Conservation (phyloP, 2,329 filamentous ascomycete species). For the Exophiala xenobiotica region DNA sequence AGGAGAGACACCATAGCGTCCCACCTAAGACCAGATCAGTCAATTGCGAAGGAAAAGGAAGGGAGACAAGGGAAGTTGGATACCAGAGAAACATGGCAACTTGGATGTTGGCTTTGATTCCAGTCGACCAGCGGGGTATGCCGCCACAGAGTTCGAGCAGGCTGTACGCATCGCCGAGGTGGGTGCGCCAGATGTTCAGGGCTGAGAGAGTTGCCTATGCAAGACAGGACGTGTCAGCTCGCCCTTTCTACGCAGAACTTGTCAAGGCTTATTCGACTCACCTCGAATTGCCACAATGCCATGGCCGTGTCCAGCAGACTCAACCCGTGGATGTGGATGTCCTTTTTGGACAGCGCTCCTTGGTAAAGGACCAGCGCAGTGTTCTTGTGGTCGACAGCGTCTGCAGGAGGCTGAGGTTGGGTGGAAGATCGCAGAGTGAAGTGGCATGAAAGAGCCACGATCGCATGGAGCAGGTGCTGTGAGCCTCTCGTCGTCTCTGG, state of each 20-base stretch:
- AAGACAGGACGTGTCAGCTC: not conserved
- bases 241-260: not conserved
- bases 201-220: not conserved
- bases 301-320: slow-evolving; percentile 3
- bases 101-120: not conserved
- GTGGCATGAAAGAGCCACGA: slow-evolving; percentile 16
- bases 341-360: not conserved
- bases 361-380: slow-evolving; percentile 11
- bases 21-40: slow-evolving; percentile 14
- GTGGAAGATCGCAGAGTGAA: slow-evolving; percentile 5
- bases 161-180: not conserved
- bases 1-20: slow-evolving; percentile 13
- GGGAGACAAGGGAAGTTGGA: not conserved
- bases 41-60: not conserved
- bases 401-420: slow-evolving; percentile 4
- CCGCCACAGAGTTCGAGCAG: slow-evolving; percentile 3
- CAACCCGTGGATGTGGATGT: not conserved
- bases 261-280: not conserved
- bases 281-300: not conserved
- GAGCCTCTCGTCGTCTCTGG: slow-evolving; percentile 13
- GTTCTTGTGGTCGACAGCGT: slow-evolving; percentile 9
- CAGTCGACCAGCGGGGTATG: not conserved
- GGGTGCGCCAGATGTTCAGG: not conserved
- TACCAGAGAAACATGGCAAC: slow-evolving; percentile 7
- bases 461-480: slow-evolving; percentile 16